These are phyloP conservation scores for Drosera capensis DNA, from an alignment of 148 eudicot genomes.

Conservation along the genomic window DNA sequence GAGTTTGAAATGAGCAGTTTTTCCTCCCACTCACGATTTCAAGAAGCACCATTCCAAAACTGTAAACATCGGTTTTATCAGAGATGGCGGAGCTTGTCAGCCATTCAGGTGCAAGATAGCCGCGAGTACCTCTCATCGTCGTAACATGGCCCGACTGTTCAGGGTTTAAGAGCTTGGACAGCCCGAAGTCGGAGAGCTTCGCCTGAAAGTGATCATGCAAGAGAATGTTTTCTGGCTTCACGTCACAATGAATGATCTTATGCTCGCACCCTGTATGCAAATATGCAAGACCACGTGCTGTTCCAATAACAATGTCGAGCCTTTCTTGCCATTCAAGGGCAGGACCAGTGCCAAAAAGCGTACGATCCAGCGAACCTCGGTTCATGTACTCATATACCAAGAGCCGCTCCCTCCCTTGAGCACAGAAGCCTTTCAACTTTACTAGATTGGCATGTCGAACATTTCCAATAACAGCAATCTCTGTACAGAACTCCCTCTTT, in stretches of 20 bases:
- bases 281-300: conserved; percentile 76
- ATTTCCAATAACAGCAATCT: conserved; percentile 68
- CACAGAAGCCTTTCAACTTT: conserved; percentile 62
- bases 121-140: conserved; percentile 94
- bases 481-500: conserved; percentile 63
- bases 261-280: conserved; percentile 61
- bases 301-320: conserved; percentile 55
- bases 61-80: conserved; percentile 74
- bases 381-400: conserved; percentile 84
- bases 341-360: conserved; percentile 59
- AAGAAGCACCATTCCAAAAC: conserved; percentile 77
- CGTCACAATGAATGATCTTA: conserved; percentile 76
- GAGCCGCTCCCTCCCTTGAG: conserved; percentile 44
- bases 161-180: conserved; percentile 56
- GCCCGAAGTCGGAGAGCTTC: conserved; percentile 76
- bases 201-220: conserved; percentile 43
- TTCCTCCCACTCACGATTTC: conserved; percentile 74
- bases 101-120: conserved; percentile 97
- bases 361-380: conserved; percentile 59
- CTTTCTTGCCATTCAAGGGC: conserved; percentile 86
- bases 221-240: conserved; percentile 81
- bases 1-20: conserved; percentile 30
- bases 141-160: conserved; percentile 63
- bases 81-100: conserved; percentile 73
- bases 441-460: conserved; percentile 76